Evolutionary conservation across 1,284 basidiomycete genomes (phyloP), one percentile per base, ranked within the genome.

Genomic region (Taiwanofungus camphoratus): DNA sequence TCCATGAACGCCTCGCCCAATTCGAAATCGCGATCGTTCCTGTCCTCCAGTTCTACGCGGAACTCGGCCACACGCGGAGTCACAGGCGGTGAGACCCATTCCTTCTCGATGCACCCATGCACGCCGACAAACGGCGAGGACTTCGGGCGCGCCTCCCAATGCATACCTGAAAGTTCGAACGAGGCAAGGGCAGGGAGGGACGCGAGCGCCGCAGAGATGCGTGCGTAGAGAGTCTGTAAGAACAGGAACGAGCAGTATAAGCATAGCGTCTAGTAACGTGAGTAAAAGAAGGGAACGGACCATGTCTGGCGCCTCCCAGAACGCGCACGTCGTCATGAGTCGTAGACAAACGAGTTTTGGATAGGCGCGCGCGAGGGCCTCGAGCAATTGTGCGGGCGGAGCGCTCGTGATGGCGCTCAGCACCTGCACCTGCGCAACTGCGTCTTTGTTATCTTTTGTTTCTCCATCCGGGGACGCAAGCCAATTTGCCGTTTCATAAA

Each of bases 101-200:
- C 60, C 48, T 57, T 60, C 52, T 52, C 52, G 13, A 44, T 33
- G n/a, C 45, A n/a, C 31, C 4, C 44, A 39, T 12, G 42, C 45
- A 20, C 39, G 51, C 24, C 3, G 52, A 47, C 15, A 49, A 36
- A 19, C 52, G 31, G 30, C 32, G 33, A 20, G 8, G 50, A 23
- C 42, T 57, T 60, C 2, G 49, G 50, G 22, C 61, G 58, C 20
- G 55, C 56, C 35, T 57, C 69, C 82, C 83, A 87, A 50, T 82
- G 80, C 63, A 86, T 76, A 26, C 85, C 83, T 34, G 73, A 81
- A 26, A 87, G 71, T 56, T 87, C 83, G 56, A 87, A 85, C 32
- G 73, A 72, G 46, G 70, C 63, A 21, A 87, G 68, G 39, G 71
- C 61, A 16, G 73, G 66, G 48, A 87, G 70, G 3, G 69, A 69